Evolutionary conservation across 2,329 filamentous ascomycete species (phyloP).

Genomic region (Talaromyces sp.): DNA sequence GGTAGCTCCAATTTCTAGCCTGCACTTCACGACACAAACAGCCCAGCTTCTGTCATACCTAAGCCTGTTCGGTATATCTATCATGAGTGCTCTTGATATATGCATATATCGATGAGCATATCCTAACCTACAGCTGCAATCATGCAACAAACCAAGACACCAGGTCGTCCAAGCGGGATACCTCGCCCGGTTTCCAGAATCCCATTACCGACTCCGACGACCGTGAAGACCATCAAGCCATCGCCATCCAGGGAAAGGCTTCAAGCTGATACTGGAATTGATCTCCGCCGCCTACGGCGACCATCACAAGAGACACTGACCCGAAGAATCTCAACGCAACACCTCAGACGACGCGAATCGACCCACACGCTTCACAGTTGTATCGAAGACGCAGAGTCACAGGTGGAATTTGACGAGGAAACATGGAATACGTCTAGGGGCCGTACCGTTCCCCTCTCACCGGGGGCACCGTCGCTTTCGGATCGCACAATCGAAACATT

Average conservation of each 20-base stretch:
- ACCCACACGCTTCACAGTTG: conserved; percentile 20
- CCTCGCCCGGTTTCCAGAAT: conserved; percentile 50
- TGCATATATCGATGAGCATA: not conserved
- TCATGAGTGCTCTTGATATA: not conserved
- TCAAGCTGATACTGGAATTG: conserved; percentile 36
- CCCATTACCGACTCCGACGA: conserved; percentile 44
- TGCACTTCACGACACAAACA: not conserved
- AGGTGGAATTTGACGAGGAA: conserved; percentile 15
- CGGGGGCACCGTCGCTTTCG: conserved; percentile 48
- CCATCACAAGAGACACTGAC: conserved; percentile 36
- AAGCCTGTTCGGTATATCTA: not conserved
- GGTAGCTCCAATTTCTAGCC: not conserved
- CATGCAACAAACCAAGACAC: conserved; percentile 34
- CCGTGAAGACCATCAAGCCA: conserved; percentile 40
- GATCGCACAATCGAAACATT: conserved; percentile 85
- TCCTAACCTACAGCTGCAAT: not conserved
- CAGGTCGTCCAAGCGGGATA: conserved; percentile 35
- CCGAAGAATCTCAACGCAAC: conserved; percentile 8
- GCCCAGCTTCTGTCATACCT: not conserved
- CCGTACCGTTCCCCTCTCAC: conserved; percentile 13
- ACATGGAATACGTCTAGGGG: conserved; percentile 4
- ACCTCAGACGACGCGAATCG: conserved; percentile 20
- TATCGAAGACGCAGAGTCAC: conserved; percentile 16
- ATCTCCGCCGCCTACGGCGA: conserved; percentile 33
- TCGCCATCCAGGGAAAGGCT: conserved; percentile 47